phyloP scores from a whole-genome alignment of 2,329 filamentous ascomycete species.

The Beauveria rudraprayagi region DNA sequence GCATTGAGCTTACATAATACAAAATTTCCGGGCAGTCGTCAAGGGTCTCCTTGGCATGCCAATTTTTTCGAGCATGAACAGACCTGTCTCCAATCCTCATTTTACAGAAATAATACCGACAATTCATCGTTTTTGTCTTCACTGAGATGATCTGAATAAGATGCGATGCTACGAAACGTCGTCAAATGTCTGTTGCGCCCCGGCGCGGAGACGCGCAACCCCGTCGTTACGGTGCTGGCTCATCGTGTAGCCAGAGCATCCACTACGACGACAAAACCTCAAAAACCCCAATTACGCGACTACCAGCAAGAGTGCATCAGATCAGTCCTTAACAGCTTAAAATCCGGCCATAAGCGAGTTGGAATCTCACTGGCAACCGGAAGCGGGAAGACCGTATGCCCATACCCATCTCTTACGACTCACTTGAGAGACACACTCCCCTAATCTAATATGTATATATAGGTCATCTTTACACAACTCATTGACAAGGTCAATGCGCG shows the following conservation, averaged over 20 bases:
- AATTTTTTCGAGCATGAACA: not conserved
- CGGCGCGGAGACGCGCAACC: slow-evolving; percentile 8
- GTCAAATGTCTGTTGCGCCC: slow-evolving; percentile 21
- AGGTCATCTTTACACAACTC: slow-evolving; percentile 94
- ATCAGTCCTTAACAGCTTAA: slow-evolving; percentile 62
- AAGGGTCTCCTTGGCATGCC: not conserved
- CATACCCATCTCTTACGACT: slow-evolving; percentile 9
- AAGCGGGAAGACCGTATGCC: slow-evolving; percentile 71
- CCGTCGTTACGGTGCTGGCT: slow-evolving; percentile 5
- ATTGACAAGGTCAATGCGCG: slow-evolving; percentile 63
- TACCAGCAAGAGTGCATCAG: slow-evolving; percentile 92
- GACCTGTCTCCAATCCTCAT: not conserved
- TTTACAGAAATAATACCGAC: not conserved
- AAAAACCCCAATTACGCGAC: slow-evolving; percentile 54
- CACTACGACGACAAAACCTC: slow-evolving; percentile 5
- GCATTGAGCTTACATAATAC: slow-evolving; percentile 5
- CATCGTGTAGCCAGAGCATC: slow-evolving; percentile 8
- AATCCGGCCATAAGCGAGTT: slow-evolving; percentile 66
- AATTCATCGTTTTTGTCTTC: not conserved
- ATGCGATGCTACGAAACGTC: slow-evolving; percentile 29
- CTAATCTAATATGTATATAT: not conserved
- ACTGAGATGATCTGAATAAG: slow-evolving; percentile 17
- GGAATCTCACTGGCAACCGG: slow-evolving; percentile 84
- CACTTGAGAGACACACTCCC: not conserved
- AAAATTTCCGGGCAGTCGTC: not conserved